Evolutionary conservation across 805 yeast genomes (phyloP).

Genomic region (Tetrapisispora namnaoensis): DNA sequence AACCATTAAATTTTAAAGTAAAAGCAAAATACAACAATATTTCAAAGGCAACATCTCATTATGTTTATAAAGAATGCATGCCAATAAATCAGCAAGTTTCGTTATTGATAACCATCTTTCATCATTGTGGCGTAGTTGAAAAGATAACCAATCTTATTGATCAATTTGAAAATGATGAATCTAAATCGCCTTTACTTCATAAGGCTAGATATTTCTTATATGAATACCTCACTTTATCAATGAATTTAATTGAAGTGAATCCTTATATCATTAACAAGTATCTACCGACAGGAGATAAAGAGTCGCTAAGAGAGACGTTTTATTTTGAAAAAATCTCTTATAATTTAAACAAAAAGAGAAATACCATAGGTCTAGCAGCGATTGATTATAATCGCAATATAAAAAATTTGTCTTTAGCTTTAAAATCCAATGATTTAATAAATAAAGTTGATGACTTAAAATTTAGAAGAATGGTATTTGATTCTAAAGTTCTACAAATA

Average conservation of each 20-base stretch:
- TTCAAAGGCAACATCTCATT: slow-evolving; percentile 18
- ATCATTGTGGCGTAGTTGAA: slow-evolving; percentile 45
- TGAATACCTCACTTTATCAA: slow-evolving; percentile 48
- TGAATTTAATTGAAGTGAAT: slow-evolving; percentile 34
- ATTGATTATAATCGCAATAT: slow-evolving; percentile 19
- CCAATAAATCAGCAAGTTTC: slow-evolving; percentile 59
- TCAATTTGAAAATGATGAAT: slow-evolving; percentile 15
- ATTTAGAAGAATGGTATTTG: slow-evolving; percentile 53
- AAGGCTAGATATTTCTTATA: slow-evolving; percentile 59
- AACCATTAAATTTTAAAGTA: slow-evolving; percentile 40
- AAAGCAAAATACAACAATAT: slow-evolving; percentile 5
- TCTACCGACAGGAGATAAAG: background rate
- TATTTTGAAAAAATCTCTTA: slow-evolving; percentile 39
- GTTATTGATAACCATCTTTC: slow-evolving; percentile 43
- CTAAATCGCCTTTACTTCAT: slow-evolving; percentile 34
- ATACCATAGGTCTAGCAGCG: slow-evolving; percentile 28
- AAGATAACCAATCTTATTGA: slow-evolving; percentile 29
- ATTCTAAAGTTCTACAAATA: slow-evolving; percentile 63
- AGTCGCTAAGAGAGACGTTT: slow-evolving; percentile 20
- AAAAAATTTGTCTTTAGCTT: slow-evolving; percentile 14
- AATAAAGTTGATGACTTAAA: slow-evolving; percentile 50
- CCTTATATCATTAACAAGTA: slow-evolving; percentile 2
- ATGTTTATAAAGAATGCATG: slow-evolving; percentile 34
- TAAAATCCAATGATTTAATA: slow-evolving; percentile 17
- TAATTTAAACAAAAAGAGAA: slow-evolving; percentile 31